Base-by-base conservation (phyloP, 139 green algal species). In the Monoraphidium neglectum region DNA sequence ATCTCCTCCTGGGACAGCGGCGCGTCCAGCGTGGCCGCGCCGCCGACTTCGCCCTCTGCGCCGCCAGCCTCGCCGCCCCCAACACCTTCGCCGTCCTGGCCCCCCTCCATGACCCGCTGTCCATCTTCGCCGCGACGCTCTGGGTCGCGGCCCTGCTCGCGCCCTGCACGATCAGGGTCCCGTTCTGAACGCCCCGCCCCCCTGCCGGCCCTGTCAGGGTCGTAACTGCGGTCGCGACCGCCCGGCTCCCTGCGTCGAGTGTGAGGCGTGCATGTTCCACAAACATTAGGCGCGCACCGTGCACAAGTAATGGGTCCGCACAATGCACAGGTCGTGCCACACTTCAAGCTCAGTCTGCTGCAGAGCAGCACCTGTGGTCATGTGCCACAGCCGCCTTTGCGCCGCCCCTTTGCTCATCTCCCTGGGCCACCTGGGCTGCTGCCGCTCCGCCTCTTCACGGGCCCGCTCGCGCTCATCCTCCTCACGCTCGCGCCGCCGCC, bases 1-100 rank as follows among this genome's bases (percentile, higher is more conserved):
- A 97, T 88, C 79, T 97, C 93, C 70, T 97, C 92, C 0, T 88
- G 68, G 2, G 89, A 92, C 51, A 97, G 76, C 36, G 93, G 90
- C 0, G 88, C 89, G 74, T 93, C 83, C 38, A 96, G 81, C 3
- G 40, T 74, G 47, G 38, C 65, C 30, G 38, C 12, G 4, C 15
- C 65, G 65, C 65, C 38, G 65, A 35, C 62, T 13, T 23, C 30
- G 24, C 5, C 62, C 4, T 70, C 21, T 30, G 26, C 35, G 35
- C 1, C 18, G 30, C 4, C 63, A 76, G 30, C 74, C 47, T 5
- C 71, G 64, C n/a, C 68, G 64, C 21, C 71, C 32, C 23, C 72
- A 74, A 47, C 77, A 62, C 3, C 64, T 47, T 4, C 79, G 57
- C 30, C 57, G 32, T 28, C 46, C 64, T 24, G 30, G 67, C 5